Conservation (phyloP, 345 rosid genomes). For the Eutrema heterophyllum region DNA sequence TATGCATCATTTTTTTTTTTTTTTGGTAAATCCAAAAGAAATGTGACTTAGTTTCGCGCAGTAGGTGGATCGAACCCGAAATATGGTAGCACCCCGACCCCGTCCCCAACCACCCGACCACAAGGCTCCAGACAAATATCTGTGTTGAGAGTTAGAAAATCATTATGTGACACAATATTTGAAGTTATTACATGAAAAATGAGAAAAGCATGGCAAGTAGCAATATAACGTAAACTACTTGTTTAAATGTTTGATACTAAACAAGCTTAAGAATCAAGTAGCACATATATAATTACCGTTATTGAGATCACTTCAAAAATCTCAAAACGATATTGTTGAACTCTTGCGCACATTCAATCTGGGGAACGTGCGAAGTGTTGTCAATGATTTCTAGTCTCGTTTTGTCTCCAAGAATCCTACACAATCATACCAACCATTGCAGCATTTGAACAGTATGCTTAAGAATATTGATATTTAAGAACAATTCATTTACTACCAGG, state of each 20-base stretch:
- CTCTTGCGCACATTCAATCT: constrained; percentile 47
- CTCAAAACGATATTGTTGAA: constrained; percentile 50
- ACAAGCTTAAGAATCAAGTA: constrained; percentile 10
- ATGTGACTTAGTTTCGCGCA: no score
- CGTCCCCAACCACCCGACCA: no score
- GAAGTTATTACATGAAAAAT: not conserved
- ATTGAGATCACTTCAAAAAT: constrained; percentile 37
- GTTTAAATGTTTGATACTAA: not conserved
- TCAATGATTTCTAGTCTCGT: constrained; percentile 55
- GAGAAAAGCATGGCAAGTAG: no score
- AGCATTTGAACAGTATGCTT: not conserved
- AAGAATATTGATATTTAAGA: not conserved
- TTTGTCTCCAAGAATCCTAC: constrained; percentile 70
- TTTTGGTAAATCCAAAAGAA: no score
- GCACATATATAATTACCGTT: not conserved
- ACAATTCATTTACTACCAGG: not conserved
- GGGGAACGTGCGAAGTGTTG: constrained; percentile 75
- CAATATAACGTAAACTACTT: no score
- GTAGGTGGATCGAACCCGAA: no score
- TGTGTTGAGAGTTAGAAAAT: no score
- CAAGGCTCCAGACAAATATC: no score
- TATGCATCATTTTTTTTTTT: no score
- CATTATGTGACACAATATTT: not conserved
- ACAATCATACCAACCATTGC: not conserved
- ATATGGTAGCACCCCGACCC: no score